Evolutionary conservation across 805 yeast species (phyloP), one percentile per base, ranked within the genome.

Genomic region (Cyberlindnera bimundalis): DNA sequence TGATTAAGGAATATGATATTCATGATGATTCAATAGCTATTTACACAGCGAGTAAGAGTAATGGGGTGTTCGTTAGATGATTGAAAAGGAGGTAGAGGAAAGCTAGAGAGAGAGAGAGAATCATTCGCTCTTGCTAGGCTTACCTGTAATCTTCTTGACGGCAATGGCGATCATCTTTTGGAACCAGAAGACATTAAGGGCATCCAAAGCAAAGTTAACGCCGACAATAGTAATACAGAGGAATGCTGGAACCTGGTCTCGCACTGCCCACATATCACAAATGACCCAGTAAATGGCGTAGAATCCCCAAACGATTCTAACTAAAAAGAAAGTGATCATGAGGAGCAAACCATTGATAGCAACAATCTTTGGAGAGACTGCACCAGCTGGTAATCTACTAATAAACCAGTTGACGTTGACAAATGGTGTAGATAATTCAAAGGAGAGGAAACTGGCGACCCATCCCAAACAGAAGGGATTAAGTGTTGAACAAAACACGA

Each of bases 321-420:
- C 87, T 6, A 65, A 35, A 68, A 91, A 89, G 62, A 93, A 93
- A 0, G 82, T 74, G 3, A 69, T 41, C 50, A 93, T 70, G 46
- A 93, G 68, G 18, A 76, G 49, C 8, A 88, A 38, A 0, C 98
- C 98, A 60, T 93, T 93, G 51, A 81, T 52, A 13, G 76, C 57
- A 37, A 79, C 74, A 10, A 77, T 40, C 47, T 56, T 68, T 18
- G 68, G 69, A 30, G 84, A 79, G 37, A 87, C 70, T 4, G 78
- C 62, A 4, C 84, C 85, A 1, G 71, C 71, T 1, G 96, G 93
- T 14, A 89, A 68, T 53, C 85, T 81, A 24, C 84, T 73, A 25
- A 88, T 80, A 62, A 83, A 90, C 96, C 97, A 93, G 62, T 93
- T 87, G 58, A 86, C 61, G 63, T 93, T 95, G 47, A 93, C 96